phyloP scores from a whole-genome alignment of 176 grass and related monocot genomes.

The Juncus effusus region DNA sequence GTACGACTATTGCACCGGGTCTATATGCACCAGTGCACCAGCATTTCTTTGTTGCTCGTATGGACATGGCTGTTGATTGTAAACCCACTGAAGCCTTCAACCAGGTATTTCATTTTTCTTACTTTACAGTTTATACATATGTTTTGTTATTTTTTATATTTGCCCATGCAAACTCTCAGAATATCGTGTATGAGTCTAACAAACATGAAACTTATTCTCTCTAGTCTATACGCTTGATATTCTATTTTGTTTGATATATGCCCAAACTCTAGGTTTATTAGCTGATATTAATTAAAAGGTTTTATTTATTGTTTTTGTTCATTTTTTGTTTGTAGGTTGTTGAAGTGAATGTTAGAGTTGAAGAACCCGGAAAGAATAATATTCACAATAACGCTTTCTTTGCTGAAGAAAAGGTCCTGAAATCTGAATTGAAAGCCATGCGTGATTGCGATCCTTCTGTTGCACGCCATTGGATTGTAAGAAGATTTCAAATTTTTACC shows the following conservation, averaged over 20 bases:
- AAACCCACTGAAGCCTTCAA: constrained; percentile 92
- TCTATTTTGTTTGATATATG: no score
- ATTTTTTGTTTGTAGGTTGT: constrained; percentile 56
- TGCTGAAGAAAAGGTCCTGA: constrained; percentile 83
- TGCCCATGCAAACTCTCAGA: not conserved
- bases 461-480: constrained; percentile 99
- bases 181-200: no score
- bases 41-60: constrained; percentile 99
- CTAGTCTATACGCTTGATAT: no score
- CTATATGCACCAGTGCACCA: constrained; percentile 99
- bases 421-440: constrained; percentile 94
- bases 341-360: constrained; percentile 93
- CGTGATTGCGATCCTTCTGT: constrained; percentile 79
- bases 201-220: no score
- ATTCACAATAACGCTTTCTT: constrained; percentile 97
- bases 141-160: not conserved
- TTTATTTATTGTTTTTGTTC: not conserved
- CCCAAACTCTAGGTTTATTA: no score
- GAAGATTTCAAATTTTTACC: constrained; percentile 11
- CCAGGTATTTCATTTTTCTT: constrained; percentile 49
- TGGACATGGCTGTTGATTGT: constrained; percentile 98
- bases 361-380: constrained; percentile 76
- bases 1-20: constrained; percentile 96
- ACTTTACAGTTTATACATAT: not conserved
- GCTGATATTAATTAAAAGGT: not conserved